A percentile compares a stretch with the other conserved stretches of the same genome.
These are phyloP conservation scores for Bryoerythrophyllum caledonicum DNA, from an alignment of 225 moss, liverwort and hornwort species.

Conservation along the genomic window DNA sequence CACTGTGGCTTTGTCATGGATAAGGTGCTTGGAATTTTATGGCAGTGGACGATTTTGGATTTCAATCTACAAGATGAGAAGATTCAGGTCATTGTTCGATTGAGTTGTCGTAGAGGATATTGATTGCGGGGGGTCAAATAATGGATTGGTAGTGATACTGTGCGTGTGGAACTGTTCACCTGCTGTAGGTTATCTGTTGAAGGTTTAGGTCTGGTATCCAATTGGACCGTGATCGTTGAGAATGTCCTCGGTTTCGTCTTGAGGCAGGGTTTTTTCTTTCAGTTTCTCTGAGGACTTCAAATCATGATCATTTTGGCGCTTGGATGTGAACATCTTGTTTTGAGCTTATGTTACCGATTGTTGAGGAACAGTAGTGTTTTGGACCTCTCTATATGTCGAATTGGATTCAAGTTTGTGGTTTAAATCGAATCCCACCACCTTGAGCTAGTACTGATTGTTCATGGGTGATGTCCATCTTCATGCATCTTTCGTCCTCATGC, in stretches of 20 bases:
- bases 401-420: background rate
- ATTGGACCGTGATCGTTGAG: background rate
- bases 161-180: background rate
- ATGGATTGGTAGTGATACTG: background rate
- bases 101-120: background rate
- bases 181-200: background rate
- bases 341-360: background rate
- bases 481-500: background rate
- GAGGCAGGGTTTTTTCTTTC: background rate
- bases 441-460: background rate
- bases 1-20: background rate
- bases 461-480: background rate
- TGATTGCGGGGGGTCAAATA: background rate
- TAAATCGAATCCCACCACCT: background rate
- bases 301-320: background rate
- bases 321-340: background rate
- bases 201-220: background rate
- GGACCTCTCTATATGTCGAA: background rate
- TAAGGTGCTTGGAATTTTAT: background rate
- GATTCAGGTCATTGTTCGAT: slow-evolving; percentile 19
- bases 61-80: background rate
- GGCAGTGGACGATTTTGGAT: background rate
- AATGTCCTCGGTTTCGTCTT: background rate
- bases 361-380: background rate
- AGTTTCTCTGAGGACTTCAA: background rate